Percentiles rank a stretch among this genome's conserved stretches.
Conservation (phyloP, 371 early-diverging fungal species). For the Entomophthora muscae region DNA sequence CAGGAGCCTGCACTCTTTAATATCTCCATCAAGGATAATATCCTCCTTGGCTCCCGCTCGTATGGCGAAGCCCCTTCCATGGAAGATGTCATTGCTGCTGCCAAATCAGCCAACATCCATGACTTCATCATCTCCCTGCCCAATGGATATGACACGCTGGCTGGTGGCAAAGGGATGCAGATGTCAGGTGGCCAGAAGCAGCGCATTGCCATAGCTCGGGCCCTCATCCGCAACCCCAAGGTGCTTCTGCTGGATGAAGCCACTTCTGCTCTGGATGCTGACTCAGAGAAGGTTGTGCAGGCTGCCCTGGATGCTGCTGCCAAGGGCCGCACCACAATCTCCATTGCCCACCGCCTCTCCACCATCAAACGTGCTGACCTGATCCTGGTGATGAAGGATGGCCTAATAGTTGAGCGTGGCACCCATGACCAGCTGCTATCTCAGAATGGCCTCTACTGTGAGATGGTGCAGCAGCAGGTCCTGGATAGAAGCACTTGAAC, state of each 20-base stretch:
- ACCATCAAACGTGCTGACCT: conserved; percentile 58
- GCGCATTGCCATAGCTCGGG: no score
- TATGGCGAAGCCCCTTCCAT: no score
- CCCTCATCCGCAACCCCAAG: no score
- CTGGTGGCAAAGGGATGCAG: conserved; percentile 60
- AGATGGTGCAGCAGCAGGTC: conserved; percentile 71
- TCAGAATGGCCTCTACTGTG: conserved; percentile 41
- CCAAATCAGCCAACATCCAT: neutral
- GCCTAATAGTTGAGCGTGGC: conserved; percentile 73
- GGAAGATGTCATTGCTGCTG: no score
- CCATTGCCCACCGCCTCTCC: conserved; percentile 84
- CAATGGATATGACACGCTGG: no score
- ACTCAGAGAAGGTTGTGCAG: no score
- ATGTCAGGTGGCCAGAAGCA: no score
- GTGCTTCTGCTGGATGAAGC: no score
- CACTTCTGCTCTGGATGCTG: no score
- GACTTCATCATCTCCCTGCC: neutral
- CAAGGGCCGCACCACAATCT: conserved; percentile 71
- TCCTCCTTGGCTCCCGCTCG: no score
- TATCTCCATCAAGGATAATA: conserved; percentile 55
- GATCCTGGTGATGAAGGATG: conserved; percentile 58
- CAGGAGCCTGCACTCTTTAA: conserved; percentile 74
- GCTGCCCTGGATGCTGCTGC: conserved; percentile 39
- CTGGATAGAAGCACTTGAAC: conserved; percentile 11
- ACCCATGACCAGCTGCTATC: conserved; percentile 65